Base-by-base conservation (phyloP, 2,329 filamentous ascomycete genomes). In the Epichloe typhina region DNA sequence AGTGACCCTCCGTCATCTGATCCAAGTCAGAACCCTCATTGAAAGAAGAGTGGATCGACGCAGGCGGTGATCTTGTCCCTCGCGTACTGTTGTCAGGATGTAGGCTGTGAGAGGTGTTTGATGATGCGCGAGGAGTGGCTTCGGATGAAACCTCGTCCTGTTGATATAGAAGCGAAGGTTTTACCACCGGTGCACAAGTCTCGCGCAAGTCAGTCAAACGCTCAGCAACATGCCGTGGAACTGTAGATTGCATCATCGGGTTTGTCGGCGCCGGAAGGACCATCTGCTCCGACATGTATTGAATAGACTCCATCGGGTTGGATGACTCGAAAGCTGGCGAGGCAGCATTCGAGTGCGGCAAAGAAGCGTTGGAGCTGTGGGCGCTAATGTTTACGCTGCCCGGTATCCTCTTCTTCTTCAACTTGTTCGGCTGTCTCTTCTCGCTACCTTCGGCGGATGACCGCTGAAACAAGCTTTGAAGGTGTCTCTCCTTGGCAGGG, bases 1-100 rank as follows among this genome's bases (percentile, higher is more conserved):
- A 59, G 0, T 66, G 58, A 35, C 88, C 85, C 31, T 89, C 86
- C 7, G 58, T 45, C 9, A 75, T 66, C 54, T 85, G 82, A 55
- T 95, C 89, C 33, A 82, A 63, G 61, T 95, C 89, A 0, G 88
- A 95, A 21, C 83, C 80, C 57, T 94, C 89, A 23, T 91, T 93
- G 56, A 82, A 80, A 0, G 77, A 81, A 31, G 88, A 91, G 57
- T 86, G 81, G 52, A 89, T 73, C 0, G 89, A 95, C 3, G 83
- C 80, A 0, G 86, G 80, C 0, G 87, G 87, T 1, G 88, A 95
- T 53, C 77, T 76, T 55, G 81, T 80, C 0, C 83, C 80, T 56
- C 79, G 82, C 35, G 90, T 64, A 0, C 76, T 62, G 48, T 67
- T 62, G 3, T 66, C 76, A 50, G 72, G 66, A 48, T 73, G 72